phyloP scores from a whole-genome alignment of 768 basidiomycete genomes.

The Lactifluus hygrophoroides region DNA sequence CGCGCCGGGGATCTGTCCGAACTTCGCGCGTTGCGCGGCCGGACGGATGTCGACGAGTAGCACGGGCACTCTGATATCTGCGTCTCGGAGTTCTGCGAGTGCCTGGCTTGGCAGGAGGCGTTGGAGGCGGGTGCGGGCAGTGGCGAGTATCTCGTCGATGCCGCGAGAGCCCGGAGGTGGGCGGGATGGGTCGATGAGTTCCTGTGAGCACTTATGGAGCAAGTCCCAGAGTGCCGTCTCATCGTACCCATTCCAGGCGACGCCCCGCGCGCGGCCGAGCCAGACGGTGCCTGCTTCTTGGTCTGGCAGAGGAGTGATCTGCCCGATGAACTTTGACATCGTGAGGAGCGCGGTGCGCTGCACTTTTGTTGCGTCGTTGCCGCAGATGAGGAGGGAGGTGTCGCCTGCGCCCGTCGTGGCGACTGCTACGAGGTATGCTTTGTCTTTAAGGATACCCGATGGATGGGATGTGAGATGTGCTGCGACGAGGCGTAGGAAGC shows the following conservation, averaged over 20 bases:
- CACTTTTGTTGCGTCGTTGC: constrained; percentile 46
- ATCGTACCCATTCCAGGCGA: constrained; percentile 52
- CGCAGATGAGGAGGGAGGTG: too few relatives aligned
- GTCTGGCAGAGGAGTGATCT: too few relatives aligned
- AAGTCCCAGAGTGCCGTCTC: constrained; percentile 62
- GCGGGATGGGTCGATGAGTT: too few relatives aligned
- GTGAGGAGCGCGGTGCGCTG: constrained; percentile 60
- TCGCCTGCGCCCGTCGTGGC: constrained; percentile 36
- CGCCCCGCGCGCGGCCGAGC: too few relatives aligned
- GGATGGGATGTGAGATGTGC: too few relatives aligned
- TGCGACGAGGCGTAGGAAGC: too few relatives aligned
- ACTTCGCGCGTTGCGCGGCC: constrained; percentile 43
- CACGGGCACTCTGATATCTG: constrained; percentile 46
- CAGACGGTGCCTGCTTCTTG: too few relatives aligned
- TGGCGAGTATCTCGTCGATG: constrained; percentile 47
- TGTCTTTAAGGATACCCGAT: constrained; percentile 31
- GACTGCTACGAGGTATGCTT: too few relatives aligned
- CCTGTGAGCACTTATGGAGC: constrained; percentile 55
- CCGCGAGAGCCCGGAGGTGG: too few relatives aligned
- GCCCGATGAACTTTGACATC: too few relatives aligned
- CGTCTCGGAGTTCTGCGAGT: constrained; percentile 44
- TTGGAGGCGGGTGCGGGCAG: constrained; percentile 54
- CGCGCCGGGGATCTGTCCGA: constrained; percentile 59
- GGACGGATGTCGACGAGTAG: constrained; percentile 75
- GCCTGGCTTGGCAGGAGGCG: constrained; percentile 55